Conservation (phyloP, 2,329 filamentous ascomycete genomes). For the Rhynchosporium agropyri region DNA sequence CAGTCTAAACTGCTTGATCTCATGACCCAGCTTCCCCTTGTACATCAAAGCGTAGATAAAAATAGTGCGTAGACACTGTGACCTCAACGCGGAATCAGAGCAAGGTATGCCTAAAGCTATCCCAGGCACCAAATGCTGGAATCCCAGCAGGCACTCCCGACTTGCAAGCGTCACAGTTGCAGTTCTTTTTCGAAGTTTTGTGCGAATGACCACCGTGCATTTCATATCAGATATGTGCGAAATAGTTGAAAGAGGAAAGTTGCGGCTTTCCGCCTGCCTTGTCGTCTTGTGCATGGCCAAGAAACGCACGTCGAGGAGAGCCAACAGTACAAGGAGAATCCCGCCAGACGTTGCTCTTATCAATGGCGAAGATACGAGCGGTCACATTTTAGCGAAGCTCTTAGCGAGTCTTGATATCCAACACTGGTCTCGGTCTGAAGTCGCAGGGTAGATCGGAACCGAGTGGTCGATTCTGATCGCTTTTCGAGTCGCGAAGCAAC, state of each 20-base stretch:
- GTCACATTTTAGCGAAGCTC: not conserved
- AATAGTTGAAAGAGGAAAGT: not conserved
- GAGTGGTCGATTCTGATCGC: not conserved
- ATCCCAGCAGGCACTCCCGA: not conserved
- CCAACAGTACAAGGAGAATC: not conserved
- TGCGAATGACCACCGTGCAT: constrained; percentile 2
- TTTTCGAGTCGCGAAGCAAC: not conserved
- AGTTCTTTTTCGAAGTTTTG: not conserved
- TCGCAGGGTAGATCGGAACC: not conserved
- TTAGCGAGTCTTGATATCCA: not conserved
- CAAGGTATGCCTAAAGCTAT: too few species aligned
- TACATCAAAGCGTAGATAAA: not conserved
- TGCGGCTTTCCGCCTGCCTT: constrained; percentile 10
- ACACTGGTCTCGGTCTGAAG: not conserved
- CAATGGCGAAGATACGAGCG: not conserved
- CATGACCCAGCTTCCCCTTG: constrained; percentile 12
- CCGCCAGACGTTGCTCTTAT: constrained; percentile 2
- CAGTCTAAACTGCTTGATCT: not conserved
- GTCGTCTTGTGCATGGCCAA: constrained; percentile 7
- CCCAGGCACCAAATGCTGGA: too few species aligned
- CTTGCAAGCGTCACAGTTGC: not conserved
- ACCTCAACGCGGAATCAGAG: too few species aligned
- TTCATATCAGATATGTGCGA: not conserved
- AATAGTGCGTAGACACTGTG: too few species aligned
- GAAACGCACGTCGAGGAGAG: not conserved